Base-by-base conservation (phyloP, 177 flowering plant species). In the Telopea speciosissima region DNA sequence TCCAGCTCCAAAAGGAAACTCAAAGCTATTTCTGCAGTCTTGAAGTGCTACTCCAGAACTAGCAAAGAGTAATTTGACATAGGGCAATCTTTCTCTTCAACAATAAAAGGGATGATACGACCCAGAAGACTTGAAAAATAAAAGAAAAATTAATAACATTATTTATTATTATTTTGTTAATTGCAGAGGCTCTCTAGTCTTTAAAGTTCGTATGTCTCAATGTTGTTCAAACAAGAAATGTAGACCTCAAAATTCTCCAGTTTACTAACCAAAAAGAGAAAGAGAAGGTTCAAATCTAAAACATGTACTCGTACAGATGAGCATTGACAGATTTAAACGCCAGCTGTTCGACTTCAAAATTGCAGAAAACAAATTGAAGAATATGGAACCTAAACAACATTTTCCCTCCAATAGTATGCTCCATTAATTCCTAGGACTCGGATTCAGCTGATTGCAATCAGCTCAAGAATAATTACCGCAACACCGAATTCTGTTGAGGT, bases 361-460 rank as follows among this genome's bases (percentile, higher is more conserved):
- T n/a, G 9, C 14, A 21, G 9, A 33, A 1, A 8, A 36, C 24
- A 65, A 33, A 5, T 7, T 19, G 40, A 65, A 10, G 40, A 36
- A 21, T 2, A 7, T 16, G 8, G 16, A 17, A 25, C n/a, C 44
- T 11, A 36, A 40, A 58, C 12, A 36, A 6, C 9, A 36, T 8
- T 5, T 24, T 64, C 66, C 26, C 60, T 65, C 67, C 65, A 71
- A 56, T 63, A 66, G 68, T n/a, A 22, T 64, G 52, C 66, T 44
- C 54, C 54, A 36, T 36, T 24, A 5, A 24, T 68, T 68, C 69
- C 25, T 60, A 42, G 54, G 59, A 63, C 44, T 69, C 5, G 23
- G 33, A 49, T 62, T 49, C 56, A 31, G 63, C 54, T 59, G 70
- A 62, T 63, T n/a, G 14, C 54, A 16, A 49, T 49, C 19, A 49